These are phyloP conservation scores for Venturia pyrina DNA, from an alignment of 2,329 filamentous ascomycete species.

Conservation along the genomic window DNA sequence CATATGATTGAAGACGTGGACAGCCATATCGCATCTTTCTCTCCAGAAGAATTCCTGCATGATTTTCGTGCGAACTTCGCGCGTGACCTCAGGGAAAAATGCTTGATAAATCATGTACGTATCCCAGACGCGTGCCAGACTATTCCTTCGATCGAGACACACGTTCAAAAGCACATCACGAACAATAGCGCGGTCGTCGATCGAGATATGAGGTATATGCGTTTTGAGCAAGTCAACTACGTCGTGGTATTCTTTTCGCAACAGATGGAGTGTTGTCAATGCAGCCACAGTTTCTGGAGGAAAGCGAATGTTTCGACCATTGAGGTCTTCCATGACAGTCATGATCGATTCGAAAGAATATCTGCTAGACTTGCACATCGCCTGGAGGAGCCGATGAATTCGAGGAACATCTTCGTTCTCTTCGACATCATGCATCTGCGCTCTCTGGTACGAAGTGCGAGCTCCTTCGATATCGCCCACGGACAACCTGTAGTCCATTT, in stretches of 20 bases:
- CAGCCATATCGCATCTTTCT: slow-evolving; percentile 72
- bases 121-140: slow-evolving; percentile 54
- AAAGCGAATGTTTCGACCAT: slow-evolving; percentile 52
- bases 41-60: slow-evolving; percentile 78
- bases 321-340: slow-evolving; percentile 61
- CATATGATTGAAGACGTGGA: slow-evolving; percentile 87
- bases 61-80: slow-evolving; percentile 54
- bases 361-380: slow-evolving; percentile 50
- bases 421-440: slow-evolving; percentile 47
- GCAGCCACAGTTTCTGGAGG: slow-evolving; percentile 65
- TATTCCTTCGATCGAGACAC: slow-evolving; percentile 53
- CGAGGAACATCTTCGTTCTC: slow-evolving; percentile 44
- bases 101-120: slow-evolving; percentile 48
- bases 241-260: slow-evolving; percentile 66
- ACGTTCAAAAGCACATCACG: slow-evolving; percentile 57
- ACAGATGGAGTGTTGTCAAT: slow-evolving; percentile 64
- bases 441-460: slow-evolving; percentile 51
- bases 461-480: slow-evolving; percentile 64
- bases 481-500: slow-evolving; percentile 66
- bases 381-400: slow-evolving; percentile 62
- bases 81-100: slow-evolving; percentile 54
- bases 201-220: slow-evolving; percentile 60
- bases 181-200: slow-evolving; percentile 57
- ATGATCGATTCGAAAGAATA: slow-evolving; percentile 63
- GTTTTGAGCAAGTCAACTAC: slow-evolving; percentile 73